A percentile compares a stretch with the other conserved stretches of the same genome.
Conservation (phyloP, 2,329 filamentous ascomycete genomes). For the Trichoderma harzianum region DNA sequence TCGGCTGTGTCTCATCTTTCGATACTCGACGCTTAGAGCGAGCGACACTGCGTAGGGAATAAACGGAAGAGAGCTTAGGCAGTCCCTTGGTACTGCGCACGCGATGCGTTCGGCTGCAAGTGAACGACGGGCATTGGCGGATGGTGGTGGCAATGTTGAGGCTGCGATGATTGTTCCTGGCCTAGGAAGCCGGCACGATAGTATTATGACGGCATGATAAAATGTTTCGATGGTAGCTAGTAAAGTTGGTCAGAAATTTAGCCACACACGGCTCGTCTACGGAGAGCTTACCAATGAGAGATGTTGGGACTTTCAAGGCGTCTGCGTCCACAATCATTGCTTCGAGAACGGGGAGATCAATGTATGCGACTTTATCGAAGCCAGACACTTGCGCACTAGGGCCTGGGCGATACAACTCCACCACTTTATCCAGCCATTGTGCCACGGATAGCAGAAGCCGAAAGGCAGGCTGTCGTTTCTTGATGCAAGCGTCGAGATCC, state of each 20-base stretch:
- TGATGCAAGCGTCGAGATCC: constrained; percentile 49
- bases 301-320: constrained; percentile 47
- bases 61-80: constrained; percentile 53
- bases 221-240: constrained; percentile 59
- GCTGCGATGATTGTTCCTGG: constrained; percentile 39
- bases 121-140: constrained; percentile 54
- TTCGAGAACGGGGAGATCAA: constrained; percentile 56
- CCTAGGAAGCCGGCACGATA: constrained; percentile 55
- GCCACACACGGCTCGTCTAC: too few species aligned
- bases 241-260: not conserved
- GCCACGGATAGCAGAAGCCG: constrained; percentile 54
- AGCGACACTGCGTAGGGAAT: constrained; percentile 61
- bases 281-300: constrained; percentile 44
- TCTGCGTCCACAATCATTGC: constrained; percentile 54
- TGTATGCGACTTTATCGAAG: constrained; percentile 43
- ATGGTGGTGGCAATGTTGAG: constrained; percentile 44
- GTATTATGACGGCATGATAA: constrained; percentile 61
- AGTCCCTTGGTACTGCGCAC: constrained; percentile 50
- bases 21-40: constrained; percentile 59
- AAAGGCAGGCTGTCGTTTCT: constrained; percentile 52
- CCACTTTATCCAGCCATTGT: constrained; percentile 55
- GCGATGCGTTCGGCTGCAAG: constrained; percentile 57
- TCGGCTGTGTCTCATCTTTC: constrained; percentile 60
- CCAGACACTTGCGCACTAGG: constrained; percentile 40
- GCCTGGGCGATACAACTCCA: constrained; percentile 57